These are phyloP conservation scores for Ustilago lituana DNA, from an alignment of 1,284 basidiomycete species.

Conservation along the genomic window DNA sequence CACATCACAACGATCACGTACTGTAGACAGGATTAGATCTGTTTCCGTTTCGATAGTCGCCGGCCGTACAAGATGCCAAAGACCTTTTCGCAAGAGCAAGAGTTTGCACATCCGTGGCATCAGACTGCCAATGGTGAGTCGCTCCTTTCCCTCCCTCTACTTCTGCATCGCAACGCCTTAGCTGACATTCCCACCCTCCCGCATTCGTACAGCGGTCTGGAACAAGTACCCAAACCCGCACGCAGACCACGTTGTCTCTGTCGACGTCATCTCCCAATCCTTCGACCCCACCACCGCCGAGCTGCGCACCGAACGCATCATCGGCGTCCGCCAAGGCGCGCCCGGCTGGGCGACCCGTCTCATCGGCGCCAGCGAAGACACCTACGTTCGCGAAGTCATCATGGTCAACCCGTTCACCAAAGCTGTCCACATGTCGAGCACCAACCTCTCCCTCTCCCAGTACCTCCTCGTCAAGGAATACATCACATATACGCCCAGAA, in stretches of 20 bases:
- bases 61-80: conserved; percentile 23
- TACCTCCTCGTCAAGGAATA: conserved; percentile 87
- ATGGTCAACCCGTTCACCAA: conserved; percentile 71
- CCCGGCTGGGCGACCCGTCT: conserved; percentile 86
- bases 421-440: conserved; percentile 51
- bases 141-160: not conserved
- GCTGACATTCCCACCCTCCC: not conserved
- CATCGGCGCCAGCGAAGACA: conserved; percentile 88
- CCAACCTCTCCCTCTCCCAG: conserved; percentile 80
- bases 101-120: conserved; percentile 40
- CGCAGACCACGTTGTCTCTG: conserved; percentile 87
- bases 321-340: conserved; percentile 86
- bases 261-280: conserved; percentile 85
- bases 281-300: conserved; percentile 84
- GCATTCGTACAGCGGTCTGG: conserved; percentile 75
- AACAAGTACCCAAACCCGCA: conserved; percentile 95
- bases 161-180: too few relatives aligned
- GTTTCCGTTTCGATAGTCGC: not conserved
- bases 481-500: conserved; percentile 80
- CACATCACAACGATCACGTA: too few relatives aligned
- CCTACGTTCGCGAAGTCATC: conserved; percentile 89
- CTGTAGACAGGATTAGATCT: not conserved
- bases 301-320: conserved; percentile 83
- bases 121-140: conserved; percentile 36
- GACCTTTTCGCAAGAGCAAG: conserved; percentile 29